Evolutionary conservation across 2,329 filamentous ascomycete species (phyloP).

Genomic region (Ophiobolus disseminans): DNA sequence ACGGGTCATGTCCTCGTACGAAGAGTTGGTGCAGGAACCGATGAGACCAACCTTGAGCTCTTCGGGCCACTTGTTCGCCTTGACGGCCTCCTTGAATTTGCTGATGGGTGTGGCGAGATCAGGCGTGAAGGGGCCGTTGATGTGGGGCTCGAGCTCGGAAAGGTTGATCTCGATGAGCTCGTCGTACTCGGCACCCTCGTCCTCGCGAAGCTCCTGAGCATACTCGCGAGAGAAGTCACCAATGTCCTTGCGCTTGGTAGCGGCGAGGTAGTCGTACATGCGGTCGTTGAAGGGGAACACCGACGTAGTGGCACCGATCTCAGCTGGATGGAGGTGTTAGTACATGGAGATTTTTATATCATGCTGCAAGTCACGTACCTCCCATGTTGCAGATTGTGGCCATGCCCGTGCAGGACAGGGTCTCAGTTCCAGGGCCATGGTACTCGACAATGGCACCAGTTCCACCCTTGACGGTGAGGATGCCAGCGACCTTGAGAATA

Average conservation of each 20-base stretch:
- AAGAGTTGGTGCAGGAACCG: slow-evolving; percentile 96
- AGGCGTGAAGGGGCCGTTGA: slow-evolving; percentile 98
- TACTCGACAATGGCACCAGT: slow-evolving; percentile 91
- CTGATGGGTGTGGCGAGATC: slow-evolving; percentile 97
- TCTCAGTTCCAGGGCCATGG: slow-evolving; percentile 73
- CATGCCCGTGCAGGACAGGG: slow-evolving; percentile 83
- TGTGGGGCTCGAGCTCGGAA: slow-evolving; percentile 91
- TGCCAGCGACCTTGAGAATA: slow-evolving; percentile 95
- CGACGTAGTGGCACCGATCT: slow-evolving; percentile 84
- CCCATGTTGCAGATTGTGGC: slow-evolving; percentile 72
- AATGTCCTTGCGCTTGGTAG: slow-evolving; percentile 89
- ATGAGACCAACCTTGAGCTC: slow-evolving; percentile 97
- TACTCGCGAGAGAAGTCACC: slow-evolving; percentile 88
- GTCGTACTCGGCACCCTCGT: slow-evolving; percentile 93
- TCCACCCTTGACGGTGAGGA: slow-evolving; percentile 96
- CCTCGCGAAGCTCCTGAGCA: slow-evolving; percentile 82
- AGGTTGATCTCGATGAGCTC: slow-evolving; percentile 96
- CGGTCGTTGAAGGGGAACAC: slow-evolving; percentile 97
- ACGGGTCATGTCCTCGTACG: slow-evolving; percentile 89
- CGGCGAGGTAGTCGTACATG: slow-evolving; percentile 94
- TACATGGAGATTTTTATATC: slow-evolving; percentile 6
- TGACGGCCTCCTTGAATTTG: slow-evolving; percentile 93
- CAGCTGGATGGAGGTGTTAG: slow-evolving; percentile 50
- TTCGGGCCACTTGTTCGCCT: slow-evolving; percentile 94
- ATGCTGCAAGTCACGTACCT: not conserved